phyloP scores from a whole-genome alignment of 352 stramenopile genomes.

The Phytophthora constricta region DNA sequence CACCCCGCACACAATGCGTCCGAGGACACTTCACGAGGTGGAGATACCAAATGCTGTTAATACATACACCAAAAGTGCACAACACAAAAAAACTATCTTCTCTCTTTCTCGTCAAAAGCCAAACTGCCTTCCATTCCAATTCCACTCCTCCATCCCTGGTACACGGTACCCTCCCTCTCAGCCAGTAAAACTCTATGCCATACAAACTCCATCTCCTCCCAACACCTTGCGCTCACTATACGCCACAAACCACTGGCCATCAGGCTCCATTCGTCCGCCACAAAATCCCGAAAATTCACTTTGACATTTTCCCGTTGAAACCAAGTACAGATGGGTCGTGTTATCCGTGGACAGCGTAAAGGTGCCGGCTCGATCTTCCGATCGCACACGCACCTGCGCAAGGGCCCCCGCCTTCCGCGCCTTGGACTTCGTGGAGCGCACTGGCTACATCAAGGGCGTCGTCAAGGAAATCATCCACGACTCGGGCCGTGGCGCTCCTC shows the following conservation, averaged over 20 bases:
- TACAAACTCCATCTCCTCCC: background rate
- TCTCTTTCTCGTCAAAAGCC: slow-evolving; percentile 14
- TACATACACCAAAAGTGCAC: background rate
- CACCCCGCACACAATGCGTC: slow-evolving; percentile 65
- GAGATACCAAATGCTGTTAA: slow-evolving; percentile 91
- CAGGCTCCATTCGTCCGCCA: background rate
- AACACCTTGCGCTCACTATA: no score
- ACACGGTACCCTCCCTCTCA: slow-evolving; percentile 27
- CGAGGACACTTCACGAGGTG: slow-evolving; percentile 64
- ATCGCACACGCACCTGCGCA: slow-evolving; percentile 84
- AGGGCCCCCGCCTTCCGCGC: slow-evolving; percentile 79
- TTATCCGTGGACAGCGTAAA: slow-evolving; percentile 91
- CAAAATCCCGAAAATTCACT: slow-evolving; percentile 35
- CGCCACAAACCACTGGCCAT: background rate
- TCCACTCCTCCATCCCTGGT: background rate
- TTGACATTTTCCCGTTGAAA: slow-evolving; percentile 80
- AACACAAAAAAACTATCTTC: background rate
- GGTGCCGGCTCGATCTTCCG: slow-evolving; percentile 86
- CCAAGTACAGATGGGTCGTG: slow-evolving; percentile 79
- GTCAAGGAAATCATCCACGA: slow-evolving; percentile 99
- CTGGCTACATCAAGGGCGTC: slow-evolving; percentile 99
- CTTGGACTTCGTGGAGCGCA: slow-evolving; percentile 93
- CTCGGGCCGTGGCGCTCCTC: slow-evolving; percentile 95
- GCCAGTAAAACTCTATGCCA: background rate
- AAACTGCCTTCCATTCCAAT: slow-evolving; percentile 14